These are phyloP conservation scores for Escallonia rubra DNA, from an alignment of 129 eudicot genomes.

Conservation along the genomic window DNA sequence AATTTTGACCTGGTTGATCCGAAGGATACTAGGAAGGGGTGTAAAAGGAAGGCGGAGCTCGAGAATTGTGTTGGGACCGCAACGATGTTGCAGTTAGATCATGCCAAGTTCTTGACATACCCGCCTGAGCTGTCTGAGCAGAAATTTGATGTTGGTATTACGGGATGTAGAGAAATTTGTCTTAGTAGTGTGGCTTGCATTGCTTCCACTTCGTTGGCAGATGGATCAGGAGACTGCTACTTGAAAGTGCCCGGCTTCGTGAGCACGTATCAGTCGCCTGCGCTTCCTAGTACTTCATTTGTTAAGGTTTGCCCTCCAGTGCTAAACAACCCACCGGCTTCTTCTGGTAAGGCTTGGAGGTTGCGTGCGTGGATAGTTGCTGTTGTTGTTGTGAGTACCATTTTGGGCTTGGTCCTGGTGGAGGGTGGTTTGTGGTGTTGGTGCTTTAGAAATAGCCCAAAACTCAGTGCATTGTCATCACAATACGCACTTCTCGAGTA, in stretches of 20 bases:
- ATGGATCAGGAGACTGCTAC: slow-evolving; percentile 78
- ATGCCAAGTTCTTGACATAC: slow-evolving; percentile 55
- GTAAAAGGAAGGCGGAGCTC: slow-evolving; percentile 58
- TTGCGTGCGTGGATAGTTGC: slow-evolving; percentile 58
- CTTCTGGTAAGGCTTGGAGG: slow-evolving; percentile 29
- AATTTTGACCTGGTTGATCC: slow-evolving; percentile 59
- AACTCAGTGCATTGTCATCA: slow-evolving; percentile 46
- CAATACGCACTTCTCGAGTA: slow-evolving; percentile 84
- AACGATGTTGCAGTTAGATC: slow-evolving; percentile 52
- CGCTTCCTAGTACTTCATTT: slow-evolving; percentile 75
- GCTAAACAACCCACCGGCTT: slow-evolving; percentile 28
- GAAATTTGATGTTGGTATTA: slow-evolving; percentile 43
- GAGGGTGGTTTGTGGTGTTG: slow-evolving; percentile 70
- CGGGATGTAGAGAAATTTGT: slow-evolving; percentile 62
- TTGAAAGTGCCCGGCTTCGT: slow-evolving; percentile 42
- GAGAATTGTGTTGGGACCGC: slow-evolving; percentile 47
- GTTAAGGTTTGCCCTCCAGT: slow-evolving; percentile 64
- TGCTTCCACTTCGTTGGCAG: slow-evolving; percentile 67
- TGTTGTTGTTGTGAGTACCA: slow-evolving; percentile 45
- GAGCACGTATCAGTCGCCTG: slow-evolving; percentile 67
- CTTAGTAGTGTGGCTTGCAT: slow-evolving; percentile 45
- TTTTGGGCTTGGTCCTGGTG: slow-evolving; percentile 38
- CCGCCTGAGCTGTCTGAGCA: slow-evolving; percentile 47
- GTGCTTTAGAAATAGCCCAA: slow-evolving; percentile 58
- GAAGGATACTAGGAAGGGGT: slow-evolving; percentile 46